These are phyloP conservation scores for Pseudogymnoascus sp. DNA, from an alignment of 2,329 filamentous ascomycete genomes.

Conservation along the genomic window DNA sequence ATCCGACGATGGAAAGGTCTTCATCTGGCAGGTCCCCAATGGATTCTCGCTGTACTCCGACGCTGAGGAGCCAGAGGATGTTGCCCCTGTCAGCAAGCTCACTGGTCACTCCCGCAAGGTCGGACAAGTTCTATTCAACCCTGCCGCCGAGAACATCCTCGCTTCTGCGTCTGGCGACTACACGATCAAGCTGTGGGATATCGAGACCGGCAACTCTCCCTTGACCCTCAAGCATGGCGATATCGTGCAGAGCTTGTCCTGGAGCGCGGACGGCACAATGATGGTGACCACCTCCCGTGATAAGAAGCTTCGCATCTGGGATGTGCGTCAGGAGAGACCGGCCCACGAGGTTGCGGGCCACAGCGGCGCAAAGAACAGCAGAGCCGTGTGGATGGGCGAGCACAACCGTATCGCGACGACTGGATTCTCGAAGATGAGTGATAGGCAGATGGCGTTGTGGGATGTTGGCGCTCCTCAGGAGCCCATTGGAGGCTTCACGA, in stretches of 20 bases:
- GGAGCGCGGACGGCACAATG: constrained; percentile 82
- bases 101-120: constrained; percentile 92
- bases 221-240: constrained; percentile 78
- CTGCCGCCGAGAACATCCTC: constrained; percentile 88
- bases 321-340: constrained; percentile 85
- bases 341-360: constrained; percentile 81
- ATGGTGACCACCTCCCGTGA: constrained; percentile 91
- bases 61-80: constrained; percentile 72
- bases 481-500: constrained; percentile 82
- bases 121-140: constrained; percentile 96
- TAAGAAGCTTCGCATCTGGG: constrained; percentile 98
- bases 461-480: constrained; percentile 72
- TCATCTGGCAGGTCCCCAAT: constrained; percentile 90
- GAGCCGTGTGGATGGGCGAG: constrained; percentile 94
- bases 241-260: constrained; percentile 90
- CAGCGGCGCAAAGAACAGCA: constrained; percentile 92
- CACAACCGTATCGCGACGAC: constrained; percentile 94
- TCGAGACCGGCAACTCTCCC: constrained; percentile 66
- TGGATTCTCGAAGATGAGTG: constrained; percentile 97
- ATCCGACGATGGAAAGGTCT: constrained; percentile 94
- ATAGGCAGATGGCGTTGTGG: constrained; percentile 92
- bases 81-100: constrained; percentile 73
- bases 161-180: constrained; percentile 93
- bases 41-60: constrained; percentile 80
- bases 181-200: constrained; percentile 92